Evolutionary conservation across 306 rosid genomes (phyloP).

Genomic region (Argentina anserina): DNA sequence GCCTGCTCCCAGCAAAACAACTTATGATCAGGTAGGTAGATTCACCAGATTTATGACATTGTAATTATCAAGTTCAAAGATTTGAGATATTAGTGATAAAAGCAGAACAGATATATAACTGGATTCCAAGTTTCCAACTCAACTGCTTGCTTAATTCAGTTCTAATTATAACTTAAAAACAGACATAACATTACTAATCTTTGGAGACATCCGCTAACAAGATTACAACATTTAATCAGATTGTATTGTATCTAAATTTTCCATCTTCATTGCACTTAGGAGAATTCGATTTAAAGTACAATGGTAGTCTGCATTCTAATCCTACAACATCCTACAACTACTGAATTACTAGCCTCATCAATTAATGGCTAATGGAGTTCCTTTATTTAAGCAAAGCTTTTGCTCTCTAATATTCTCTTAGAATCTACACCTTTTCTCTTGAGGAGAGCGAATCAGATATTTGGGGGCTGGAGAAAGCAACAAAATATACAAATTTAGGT

Average conservation of each 20-base stretch:
- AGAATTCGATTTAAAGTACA: too few species aligned
- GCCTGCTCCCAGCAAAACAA: slow-evolving; percentile 51
- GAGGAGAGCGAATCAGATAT: neutral
- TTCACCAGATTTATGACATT: neutral
- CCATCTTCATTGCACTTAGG: too few species aligned
- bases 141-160: neutral
- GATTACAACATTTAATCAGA: too few species aligned
- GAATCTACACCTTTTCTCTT: neutral
- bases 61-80: neutral
- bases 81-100: neutral
- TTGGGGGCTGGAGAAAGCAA: neutral
- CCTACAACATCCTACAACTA: too few species aligned
- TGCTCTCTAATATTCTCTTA: neutral
- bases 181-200: too few species aligned
- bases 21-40: slow-evolving; percentile 11
- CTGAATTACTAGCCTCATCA: neutral
- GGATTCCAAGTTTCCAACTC: neutral
- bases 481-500: neutral
- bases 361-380: neutral
- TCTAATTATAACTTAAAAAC: neutral
- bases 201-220: too few species aligned
- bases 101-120: neutral
- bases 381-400: neutral
- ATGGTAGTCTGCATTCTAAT: too few species aligned
- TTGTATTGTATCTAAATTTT: too few species aligned